Evolutionary conservation across 352 stramenopile species (phyloP).

Genomic region (Phytophthora europaea): DNA sequence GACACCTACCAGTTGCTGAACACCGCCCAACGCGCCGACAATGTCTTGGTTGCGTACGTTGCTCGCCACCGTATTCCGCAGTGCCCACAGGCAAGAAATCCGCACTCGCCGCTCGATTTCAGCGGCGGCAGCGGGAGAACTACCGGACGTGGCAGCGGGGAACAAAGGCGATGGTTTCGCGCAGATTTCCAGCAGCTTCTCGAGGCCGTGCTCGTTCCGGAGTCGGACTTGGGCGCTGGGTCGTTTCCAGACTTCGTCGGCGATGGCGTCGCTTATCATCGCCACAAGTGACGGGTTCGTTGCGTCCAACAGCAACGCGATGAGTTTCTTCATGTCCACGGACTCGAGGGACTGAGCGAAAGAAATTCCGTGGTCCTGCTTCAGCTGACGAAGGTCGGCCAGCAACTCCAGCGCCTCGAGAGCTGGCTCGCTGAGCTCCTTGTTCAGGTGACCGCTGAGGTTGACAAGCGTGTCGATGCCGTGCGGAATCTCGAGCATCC

Average conservation of each 20-base stretch:
- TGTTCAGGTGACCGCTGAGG: constrained; percentile 69
- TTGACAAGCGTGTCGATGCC: constrained; percentile 86
- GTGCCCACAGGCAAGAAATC: constrained; percentile 74
- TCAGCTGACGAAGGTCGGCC: constrained; percentile 66
- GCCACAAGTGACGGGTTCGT: constrained; percentile 66
- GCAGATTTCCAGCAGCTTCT: constrained; percentile 64
- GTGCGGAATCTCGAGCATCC: constrained; percentile 73
- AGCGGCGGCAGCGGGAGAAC: constrained; percentile 16
- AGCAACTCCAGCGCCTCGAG: constrained; percentile 82
- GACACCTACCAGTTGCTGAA: constrained; percentile 56
- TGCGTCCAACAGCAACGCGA: constrained; percentile 67
- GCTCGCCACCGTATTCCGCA: constrained; percentile 65
- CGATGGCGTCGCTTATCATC: constrained; percentile 82
- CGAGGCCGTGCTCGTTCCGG: constrained; percentile 73
- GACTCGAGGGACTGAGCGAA: constrained; percentile 42
- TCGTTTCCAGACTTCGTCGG: constrained; percentile 79
- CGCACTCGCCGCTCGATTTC: constrained; percentile 47
- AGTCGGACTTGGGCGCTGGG: constrained; percentile 68
- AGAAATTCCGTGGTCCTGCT: constrained; percentile 47
- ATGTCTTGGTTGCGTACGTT: constrained; percentile 75
- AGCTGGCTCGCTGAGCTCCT: constrained; percentile 73
- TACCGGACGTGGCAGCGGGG: constrained; percentile 25
- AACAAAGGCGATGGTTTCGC: constrained; percentile 58
- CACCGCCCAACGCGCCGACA: constrained; percentile 59
- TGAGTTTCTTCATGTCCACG: constrained; percentile 74